Conservation (phyloP, 495 filamentous ascomycete species). For the Neurospora sublineolata region DNA sequence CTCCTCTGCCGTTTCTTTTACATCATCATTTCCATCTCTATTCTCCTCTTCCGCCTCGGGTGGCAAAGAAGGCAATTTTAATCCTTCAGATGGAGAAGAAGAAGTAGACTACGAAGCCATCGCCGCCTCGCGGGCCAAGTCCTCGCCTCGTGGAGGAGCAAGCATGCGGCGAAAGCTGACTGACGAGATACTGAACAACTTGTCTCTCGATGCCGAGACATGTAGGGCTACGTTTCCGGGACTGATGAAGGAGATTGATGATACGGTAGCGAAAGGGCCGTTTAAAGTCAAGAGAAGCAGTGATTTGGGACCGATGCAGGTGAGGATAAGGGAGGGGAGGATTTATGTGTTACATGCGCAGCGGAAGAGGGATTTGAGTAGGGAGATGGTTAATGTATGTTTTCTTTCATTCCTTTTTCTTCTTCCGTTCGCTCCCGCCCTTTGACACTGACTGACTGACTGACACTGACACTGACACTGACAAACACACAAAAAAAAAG, state of each 20-base stretch:
- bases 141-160: background rate
- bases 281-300: slow-evolving; percentile 29
- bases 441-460: background rate
- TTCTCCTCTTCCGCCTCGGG: background rate
- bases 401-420: background rate
- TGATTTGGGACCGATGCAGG: slow-evolving; percentile 29
- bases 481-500: slow-evolving; percentile 5
- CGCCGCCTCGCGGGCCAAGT: background rate
- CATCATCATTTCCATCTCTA: background rate
- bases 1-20: background rate
- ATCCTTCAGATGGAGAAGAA: slow-evolving; percentile 14
- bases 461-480: background rate
- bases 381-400: slow-evolving; percentile 29
- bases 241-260: slow-evolving; percentile 34
- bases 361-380: slow-evolving; percentile 24
- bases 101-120: slow-evolving; percentile 6
- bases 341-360: slow-evolving; percentile 35
- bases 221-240: slow-evolving; percentile 35
- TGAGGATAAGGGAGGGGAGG: slow-evolving; percentile 31
- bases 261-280: slow-evolving; percentile 31
- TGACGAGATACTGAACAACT: slow-evolving; percentile 24
- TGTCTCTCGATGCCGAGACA: slow-evolving; percentile 28
- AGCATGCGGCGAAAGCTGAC: slow-evolving; percentile 2
- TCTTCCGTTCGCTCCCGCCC: too few relatives aligned
- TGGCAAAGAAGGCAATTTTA: background rate